Evolutionary conservation across 345 rosid genomes (phyloP).

Genomic region (Salix purpurea): DNA sequence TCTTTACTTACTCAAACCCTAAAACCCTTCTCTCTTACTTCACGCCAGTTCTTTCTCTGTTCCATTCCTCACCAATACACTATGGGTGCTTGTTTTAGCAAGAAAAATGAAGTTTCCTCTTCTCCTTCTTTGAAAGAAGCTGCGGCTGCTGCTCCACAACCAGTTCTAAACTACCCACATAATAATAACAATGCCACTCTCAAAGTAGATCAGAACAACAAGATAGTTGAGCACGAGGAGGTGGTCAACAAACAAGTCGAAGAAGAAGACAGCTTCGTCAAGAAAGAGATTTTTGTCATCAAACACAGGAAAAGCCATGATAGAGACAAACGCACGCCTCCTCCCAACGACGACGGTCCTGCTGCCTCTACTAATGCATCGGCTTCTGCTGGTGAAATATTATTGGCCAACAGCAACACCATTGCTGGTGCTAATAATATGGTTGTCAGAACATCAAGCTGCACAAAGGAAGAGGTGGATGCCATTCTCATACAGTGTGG

Average conservation of each 20-base stretch:
- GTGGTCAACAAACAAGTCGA: background rate
- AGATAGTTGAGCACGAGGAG: conserved; percentile 4
- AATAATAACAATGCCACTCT: conserved; percentile 3
- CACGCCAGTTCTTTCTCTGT: background rate
- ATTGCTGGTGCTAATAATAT: background rate
- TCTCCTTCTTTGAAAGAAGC: conserved; percentile 13
- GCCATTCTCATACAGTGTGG: conserved; percentile 94
- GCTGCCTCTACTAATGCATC: conserved; percentile 1
- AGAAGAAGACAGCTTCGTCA: conserved; percentile 30
- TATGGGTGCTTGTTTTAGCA: conserved; percentile 76
- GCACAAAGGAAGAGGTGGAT: conserved; percentile 80
- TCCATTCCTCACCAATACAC: background rate
- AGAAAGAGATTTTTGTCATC: conserved; percentile 71
- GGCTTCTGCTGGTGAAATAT: conserved; percentile 12
- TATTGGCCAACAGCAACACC: conserved; percentile 3
- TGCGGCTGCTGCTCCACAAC: conserved; percentile 4
- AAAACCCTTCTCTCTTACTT: background rate
- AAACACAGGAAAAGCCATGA: conserved; percentile 86
- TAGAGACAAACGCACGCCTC: conserved; percentile 28
- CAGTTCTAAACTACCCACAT: conserved; percentile 1
- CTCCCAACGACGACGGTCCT: conserved; percentile 1
- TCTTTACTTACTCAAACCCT: background rate
- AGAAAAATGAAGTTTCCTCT: conserved; percentile 32
- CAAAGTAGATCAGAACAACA: background rate
- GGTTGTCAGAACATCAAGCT: conserved; percentile 50